Base-by-base conservation (phyloP, 257 asterid genomes). In the Jasminum sambac region DNA sequence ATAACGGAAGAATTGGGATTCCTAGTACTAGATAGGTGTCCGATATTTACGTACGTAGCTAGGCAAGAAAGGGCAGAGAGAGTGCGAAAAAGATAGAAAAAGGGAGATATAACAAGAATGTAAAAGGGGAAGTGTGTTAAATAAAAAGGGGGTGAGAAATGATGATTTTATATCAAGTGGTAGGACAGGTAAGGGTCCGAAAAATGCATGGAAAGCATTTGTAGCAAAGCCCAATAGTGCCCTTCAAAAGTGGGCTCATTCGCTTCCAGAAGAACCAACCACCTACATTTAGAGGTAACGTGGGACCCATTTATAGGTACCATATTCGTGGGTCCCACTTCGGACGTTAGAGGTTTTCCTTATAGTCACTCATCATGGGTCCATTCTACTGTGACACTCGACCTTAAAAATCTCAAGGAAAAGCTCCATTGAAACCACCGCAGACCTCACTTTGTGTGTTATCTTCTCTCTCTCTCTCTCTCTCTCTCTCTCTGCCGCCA, bases 391-490 rank as follows among this genome's bases (percentile, higher is more conserved):
- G 84, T 76, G 93, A 89, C 96, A 40, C 55, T 25, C 85, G 88
- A 87, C 91, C 96, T 87, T 87, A 82, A 80, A 67, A 82, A 87
- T 89, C 90, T 82, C 63, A 11, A 19, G 21, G 69, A 84, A 88
- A 86, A 88, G 83, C 81, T 76, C 86, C 83, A 60, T 52, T 71
- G 26, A 80, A 87, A 82, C 90, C 68, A 85, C 59, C 59, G 9
- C 59, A 50, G 23, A 86, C 88, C 38, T 21, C 69, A 65, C 81
- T n/a, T n/a, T 75, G 26, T 44, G 39, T 44, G 43, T 24, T 34
- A 3, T 58, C 60, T n/a, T n/a, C n/a, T n/a, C n/a, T n/a, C n/a
- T n/a, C n/a, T 71, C 73, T 78, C 42, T 23, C 65, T 34, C 59
- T 7, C 71, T 38, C 58, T 6, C 26, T 21, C 44, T 52, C 11